A percentile compares a stretch with the other conserved stretches of the same genome.
Evolutionary conservation across 768 basidiomycete genomes (phyloP).

Genomic region (Auriscalpium microsporum): DNA sequence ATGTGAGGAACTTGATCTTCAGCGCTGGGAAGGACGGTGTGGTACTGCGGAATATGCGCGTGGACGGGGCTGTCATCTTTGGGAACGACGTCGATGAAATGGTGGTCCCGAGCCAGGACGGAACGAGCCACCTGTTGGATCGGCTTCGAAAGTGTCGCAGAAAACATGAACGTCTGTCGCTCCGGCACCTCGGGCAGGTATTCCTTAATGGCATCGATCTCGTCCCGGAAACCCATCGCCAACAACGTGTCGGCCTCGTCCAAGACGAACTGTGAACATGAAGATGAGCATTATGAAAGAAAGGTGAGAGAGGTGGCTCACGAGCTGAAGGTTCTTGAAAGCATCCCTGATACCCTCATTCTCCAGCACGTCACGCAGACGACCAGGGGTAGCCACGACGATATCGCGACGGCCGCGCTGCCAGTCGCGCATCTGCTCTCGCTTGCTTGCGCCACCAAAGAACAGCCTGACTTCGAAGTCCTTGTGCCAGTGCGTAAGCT

Average conservation of each 20-base stretch:
- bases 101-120: slow-evolving; percentile 51
- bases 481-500: slow-evolving; percentile 50
- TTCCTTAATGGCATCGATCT: slow-evolving; percentile 64
- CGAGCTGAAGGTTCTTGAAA: slow-evolving; percentile 48
- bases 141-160: slow-evolving; percentile 69
- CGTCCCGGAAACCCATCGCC: slow-evolving; percentile 87
- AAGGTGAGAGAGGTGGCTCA: slow-evolving; percentile 26
- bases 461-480: slow-evolving; percentile 67
- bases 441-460: slow-evolving; percentile 67
- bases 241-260: slow-evolving; percentile 91
- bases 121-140: slow-evolving; percentile 64
- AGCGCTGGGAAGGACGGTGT: slow-evolving; percentile 61
- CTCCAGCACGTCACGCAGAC: slow-evolving; percentile 65
- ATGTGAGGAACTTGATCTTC: slow-evolving; percentile 71
- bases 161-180: slow-evolving; percentile 90
- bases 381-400: slow-evolving; percentile 86
- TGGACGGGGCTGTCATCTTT: slow-evolving; percentile 57
- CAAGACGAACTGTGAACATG: slow-evolving; percentile 56
- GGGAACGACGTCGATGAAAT: slow-evolving; percentile 66
- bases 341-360: slow-evolving; percentile 41
- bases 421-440: slow-evolving; percentile 62
- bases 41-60: slow-evolving; percentile 72
- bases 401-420: slow-evolving; percentile 59
- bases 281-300: slow-evolving; percentile 2
- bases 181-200: slow-evolving; percentile 52